Evolutionary conservation across 305 asterid genomes (phyloP), one percentile per base, ranked within the genome.

Genomic region (Fraxinus nigra): DNA sequence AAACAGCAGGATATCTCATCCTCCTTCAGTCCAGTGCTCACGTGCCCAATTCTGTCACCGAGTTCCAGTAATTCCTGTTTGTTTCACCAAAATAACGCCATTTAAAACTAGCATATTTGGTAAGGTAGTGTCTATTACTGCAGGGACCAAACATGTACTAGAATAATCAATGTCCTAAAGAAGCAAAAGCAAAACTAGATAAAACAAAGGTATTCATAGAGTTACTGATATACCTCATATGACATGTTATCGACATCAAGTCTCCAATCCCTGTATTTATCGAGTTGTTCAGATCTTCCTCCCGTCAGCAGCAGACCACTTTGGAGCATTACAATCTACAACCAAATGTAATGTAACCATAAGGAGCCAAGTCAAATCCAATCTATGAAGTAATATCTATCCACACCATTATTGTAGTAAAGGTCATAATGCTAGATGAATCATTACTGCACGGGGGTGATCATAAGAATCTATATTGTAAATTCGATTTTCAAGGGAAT

Each of bases 201-300:
- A 59, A 75, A 77, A n/a, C 69, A 37, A 38, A 70, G 65, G 75
- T 22, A 70, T 40, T 63, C 65, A 70, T 20, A 18, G 38, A 54
- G 75, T 73, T 34, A 79, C 40, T 78, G 80, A 81, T 83, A 67
- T 63, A 89, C 99, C 99, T 95, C 99, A 18, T 95, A 95, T 35
- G 99, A 89, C 99, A 95, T 94, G 87, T 86, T 86, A 85, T 95
- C 99, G 26, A 92, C 87, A 61, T 95, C 97, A 70, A 95, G 97
- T 86, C 99, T 90, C 90, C 87, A 89, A 75, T 90, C 97, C 76
- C 93, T 82, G 89, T 90, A 90, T 82, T 91, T 87, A 75, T 95
- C 99, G 0, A 82, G 85, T 76, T 90, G 85, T 16, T 85, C 89
- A 0, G 85, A 80, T 85, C 96, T 89, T 84, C 91, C 96, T 76